Percentiles rank a stretch among this genome's conserved stretches.
Evolutionary conservation across 371 early-diverging fungal species (phyloP).

Genomic region (Batrachochytrium dendrobatidis): DNA sequence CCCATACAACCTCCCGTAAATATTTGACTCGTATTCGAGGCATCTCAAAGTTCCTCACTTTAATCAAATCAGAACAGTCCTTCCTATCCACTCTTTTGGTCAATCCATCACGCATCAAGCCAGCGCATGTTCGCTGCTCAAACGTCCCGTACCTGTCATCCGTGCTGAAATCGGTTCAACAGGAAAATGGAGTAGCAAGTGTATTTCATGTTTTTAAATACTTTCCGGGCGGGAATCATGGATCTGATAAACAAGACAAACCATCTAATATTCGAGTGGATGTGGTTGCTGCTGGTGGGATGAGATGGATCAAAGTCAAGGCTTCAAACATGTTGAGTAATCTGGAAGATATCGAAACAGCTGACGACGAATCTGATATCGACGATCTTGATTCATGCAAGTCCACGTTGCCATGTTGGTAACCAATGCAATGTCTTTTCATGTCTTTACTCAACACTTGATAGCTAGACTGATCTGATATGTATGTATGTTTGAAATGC

Average conservation of each 20-base stretch:
- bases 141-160: conserved; percentile 20
- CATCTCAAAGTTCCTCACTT: not conserved
- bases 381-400: conserved; percentile 8
- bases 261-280: conserved; percentile 29
- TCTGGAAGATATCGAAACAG: conserved; percentile 23
- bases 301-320: conserved; percentile 51
- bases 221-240: not conserved
- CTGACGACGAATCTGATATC: conserved; percentile 14
- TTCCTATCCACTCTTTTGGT: not conserved
- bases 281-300: conserved; percentile 40
- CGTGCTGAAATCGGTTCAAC: conserved; percentile 5
- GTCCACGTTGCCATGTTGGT: too few species aligned
- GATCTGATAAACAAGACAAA: not conserved
- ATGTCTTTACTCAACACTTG: too few species aligned
- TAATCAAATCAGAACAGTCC: not conserved
- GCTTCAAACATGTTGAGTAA: conserved; percentile 31
- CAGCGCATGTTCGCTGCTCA: conserved; percentile 12
- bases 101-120: not conserved
- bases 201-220: conserved; percentile 10
- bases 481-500: too few species aligned
- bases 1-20: too few species aligned
- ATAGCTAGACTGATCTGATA: too few species aligned
- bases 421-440: too few species aligned
- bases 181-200: conserved; percentile 11
- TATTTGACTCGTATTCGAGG: too few species aligned